Evolutionary conservation across 1,139 yeast genomes (phyloP), one percentile per base, ranked within the genome.

Genomic region (Zygotorulaspora mrakii): DNA sequence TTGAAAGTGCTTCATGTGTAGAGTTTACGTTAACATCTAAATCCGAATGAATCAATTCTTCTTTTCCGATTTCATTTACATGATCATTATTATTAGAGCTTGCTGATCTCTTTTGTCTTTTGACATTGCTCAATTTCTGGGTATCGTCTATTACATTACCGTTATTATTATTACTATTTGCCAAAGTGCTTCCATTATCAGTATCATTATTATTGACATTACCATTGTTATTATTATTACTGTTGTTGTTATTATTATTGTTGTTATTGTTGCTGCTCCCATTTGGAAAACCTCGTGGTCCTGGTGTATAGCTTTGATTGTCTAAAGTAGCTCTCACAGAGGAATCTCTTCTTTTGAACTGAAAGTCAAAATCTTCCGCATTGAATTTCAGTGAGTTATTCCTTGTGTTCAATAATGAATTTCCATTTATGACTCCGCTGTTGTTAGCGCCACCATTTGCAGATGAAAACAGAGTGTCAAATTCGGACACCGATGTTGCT

Each of bases 341-440:
- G 4, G 59, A 54, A 33, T 55, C 54, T 10, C 61, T 50, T 29
- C 58, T 45, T 31, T 54, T 52, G 41, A 52, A 53, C 24, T 54
- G 58, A 35, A 53, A 55, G 31, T 54, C 55, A 28, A 55, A 53
- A 35, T 54, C 59, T 6, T 55, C 59, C 2, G 57, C 48, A 28
- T 51, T 50, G 40, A 52, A 53, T 34, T 51, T 51, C n/a, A 54
- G 35, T 2, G 58, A 55, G 35, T 53, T 52, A 31, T 50, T 49
- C 32, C 59, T 48, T 10, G 57, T 47, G 20, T 45, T 43, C 21
- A 37, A 27, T 20, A 35, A 28, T 9, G 31, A 35, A 17, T 26
- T 31, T 26, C 24, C 36, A 17, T 14, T 28, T 9, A 10, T 5
- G 13, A 16, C 16, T 8, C 31, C 31, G 12, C 7, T 25, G 8